A percentile compares a stretch with the other conserved stretches of the same genome.
Conservation (phyloP, 768 basidiomycete genomes). For the Tremella mesenterica region DNA sequence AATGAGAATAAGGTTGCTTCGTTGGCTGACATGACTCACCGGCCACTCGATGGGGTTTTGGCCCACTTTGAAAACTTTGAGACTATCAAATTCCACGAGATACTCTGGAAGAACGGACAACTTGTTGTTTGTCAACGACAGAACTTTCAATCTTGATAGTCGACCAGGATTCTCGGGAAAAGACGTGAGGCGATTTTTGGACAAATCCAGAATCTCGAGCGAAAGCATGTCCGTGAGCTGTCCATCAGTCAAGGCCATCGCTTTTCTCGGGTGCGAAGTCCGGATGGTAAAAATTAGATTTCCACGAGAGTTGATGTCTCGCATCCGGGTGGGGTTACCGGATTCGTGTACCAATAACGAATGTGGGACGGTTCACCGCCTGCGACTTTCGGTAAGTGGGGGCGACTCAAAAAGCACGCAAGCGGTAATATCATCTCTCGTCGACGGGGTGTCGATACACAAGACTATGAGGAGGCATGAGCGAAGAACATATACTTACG, state of each 20-base stretch:
- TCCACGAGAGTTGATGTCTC: background rate
- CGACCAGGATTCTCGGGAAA: conserved; percentile 73
- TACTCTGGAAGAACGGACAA: conserved; percentile 70
- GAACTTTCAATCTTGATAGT: conserved; percentile 71
- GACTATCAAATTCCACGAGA: conserved; percentile 59
- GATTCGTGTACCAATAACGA: background rate
- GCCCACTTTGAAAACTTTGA: conserved; percentile 76
- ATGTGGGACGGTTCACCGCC: too few species aligned
- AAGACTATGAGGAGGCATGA: too few species aligned
- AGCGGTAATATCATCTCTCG: too few species aligned
- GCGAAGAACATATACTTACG: too few species aligned
- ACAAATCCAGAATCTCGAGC: conserved; percentile 88
- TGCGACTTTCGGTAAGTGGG: too few species aligned
- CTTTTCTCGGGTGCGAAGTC: too few species aligned
- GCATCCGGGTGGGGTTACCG: background rate
- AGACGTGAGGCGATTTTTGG: conserved; percentile 75
- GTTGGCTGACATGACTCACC: conserved; percentile 19
- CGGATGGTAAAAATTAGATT: background rate
- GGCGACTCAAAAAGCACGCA: too few species aligned
- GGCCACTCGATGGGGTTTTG: conserved; percentile 95
- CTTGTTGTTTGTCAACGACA: conserved; percentile 78
- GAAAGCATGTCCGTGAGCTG: conserved; percentile 76
- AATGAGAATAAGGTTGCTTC: background rate
- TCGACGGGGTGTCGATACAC: too few species aligned
- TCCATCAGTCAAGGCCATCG: background rate